These are phyloP conservation scores for Teratosphaeria nubilosa DNA, from an alignment of 2,329 filamentous ascomycete genomes.

Conservation along the genomic window DNA sequence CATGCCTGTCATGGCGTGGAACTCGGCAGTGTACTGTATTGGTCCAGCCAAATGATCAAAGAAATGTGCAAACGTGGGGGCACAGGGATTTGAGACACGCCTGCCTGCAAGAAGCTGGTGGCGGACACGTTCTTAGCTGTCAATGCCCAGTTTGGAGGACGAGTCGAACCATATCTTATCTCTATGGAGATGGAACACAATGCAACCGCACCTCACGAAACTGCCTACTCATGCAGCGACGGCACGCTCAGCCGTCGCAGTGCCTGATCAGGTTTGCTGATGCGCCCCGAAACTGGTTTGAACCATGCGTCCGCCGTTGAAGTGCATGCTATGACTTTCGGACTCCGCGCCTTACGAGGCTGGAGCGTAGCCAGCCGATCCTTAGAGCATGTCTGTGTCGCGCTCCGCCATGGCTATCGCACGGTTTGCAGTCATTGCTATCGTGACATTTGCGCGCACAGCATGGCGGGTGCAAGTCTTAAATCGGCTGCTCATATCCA, in stretches of 20 bases:
- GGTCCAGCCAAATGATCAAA: too few species aligned
- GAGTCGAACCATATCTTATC: neutral
- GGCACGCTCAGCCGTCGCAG: neutral
- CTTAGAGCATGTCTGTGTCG: too few species aligned
- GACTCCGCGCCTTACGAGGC: neutral
- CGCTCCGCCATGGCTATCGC: too few species aligned
- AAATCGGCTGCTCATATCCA: neutral
- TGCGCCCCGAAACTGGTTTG: neutral
- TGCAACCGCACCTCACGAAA: neutral
- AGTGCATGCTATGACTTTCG: too few species aligned
- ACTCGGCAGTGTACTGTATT: too few species aligned
- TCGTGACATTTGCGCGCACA: neutral
- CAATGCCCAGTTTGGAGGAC: neutral
- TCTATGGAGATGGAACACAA: neutral
- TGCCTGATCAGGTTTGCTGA: neutral
- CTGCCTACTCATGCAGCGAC: neutral
- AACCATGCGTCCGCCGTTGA: neutral
- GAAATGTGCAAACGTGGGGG: too few species aligned
- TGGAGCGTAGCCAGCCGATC: neutral
- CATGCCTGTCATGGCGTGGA: too few species aligned
- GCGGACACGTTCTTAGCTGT: neutral
- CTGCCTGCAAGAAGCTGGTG: too few species aligned
- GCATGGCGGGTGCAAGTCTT: neutral
- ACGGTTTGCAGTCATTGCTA: neutral
- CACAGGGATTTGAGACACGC: too few species aligned